A percentile compares a stretch with the other conserved stretches of the same genome.
phyloP scores from a whole-genome alignment of 179 eudicot species.

The Drosera spatulata region DNA sequence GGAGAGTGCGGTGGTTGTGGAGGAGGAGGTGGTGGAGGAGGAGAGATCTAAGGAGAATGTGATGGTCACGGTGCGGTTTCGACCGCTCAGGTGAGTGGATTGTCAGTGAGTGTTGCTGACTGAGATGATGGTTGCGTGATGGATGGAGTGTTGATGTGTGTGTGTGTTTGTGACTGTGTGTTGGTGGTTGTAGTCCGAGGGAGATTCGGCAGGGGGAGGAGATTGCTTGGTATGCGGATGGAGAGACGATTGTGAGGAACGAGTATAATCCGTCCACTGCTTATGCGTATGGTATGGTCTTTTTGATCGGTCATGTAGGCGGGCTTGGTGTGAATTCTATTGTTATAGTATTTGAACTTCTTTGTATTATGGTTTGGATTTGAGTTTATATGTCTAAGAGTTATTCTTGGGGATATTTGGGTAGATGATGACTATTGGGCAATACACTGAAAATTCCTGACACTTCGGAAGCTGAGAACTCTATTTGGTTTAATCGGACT shows the following conservation, averaged over 20 bases:
- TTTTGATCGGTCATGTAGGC: not conserved
- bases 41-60: constrained; percentile 91
- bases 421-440: no score
- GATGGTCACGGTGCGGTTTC: constrained; percentile 92
- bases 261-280: constrained; percentile 77
- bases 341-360: no score
- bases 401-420: no score
- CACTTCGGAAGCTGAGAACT: no score
- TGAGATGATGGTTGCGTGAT: not conserved
- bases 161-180: constrained; percentile 2
- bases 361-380: no score
- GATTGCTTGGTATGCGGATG: constrained; percentile 98
- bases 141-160: constrained; percentile 4
- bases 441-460: no score
- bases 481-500: no score
- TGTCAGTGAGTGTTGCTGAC: not conserved
- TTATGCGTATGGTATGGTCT: constrained; percentile 75
- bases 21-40: not conserved
- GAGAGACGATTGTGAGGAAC: constrained; percentile 82
- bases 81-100: constrained; percentile 78
- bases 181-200: constrained; percentile 48
- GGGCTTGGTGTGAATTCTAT: no score
- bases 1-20: constrained; percentile 15
- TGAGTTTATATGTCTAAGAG: no score
- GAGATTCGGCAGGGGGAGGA: constrained; percentile 95